phyloP scores from a whole-genome alignment of 345 rosid species.

The Eucalyptus lansdowneana region DNA sequence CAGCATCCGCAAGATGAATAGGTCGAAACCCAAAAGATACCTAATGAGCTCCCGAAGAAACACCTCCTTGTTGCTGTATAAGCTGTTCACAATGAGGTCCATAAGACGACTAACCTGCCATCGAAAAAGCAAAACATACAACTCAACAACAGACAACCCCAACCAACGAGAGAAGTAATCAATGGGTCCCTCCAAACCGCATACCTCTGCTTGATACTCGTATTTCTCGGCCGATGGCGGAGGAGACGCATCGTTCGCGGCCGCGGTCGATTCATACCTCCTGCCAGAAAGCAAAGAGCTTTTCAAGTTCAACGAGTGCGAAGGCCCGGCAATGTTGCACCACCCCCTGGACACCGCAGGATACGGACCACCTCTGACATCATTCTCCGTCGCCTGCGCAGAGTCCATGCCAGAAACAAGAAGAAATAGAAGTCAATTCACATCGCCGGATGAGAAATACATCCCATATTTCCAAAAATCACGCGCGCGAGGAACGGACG shows the following conservation, averaged over 20 bases:
- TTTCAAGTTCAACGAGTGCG: constrained; percentile 12
- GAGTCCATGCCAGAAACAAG: background rate
- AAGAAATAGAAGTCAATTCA: background rate
- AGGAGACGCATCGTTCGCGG: constrained; percentile 50
- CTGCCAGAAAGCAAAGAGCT: constrained; percentile 22
- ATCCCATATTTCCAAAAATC: background rate
- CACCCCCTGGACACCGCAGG: constrained; percentile 34
- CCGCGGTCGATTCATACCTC: constrained; percentile 56
- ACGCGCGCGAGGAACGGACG: background rate
- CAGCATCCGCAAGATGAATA: background rate
- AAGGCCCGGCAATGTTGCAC: background rate
- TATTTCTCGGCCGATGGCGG: constrained; percentile 52
- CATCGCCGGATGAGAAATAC: background rate
- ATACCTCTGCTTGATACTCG: constrained; percentile 96
- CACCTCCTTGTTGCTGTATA: constrained; percentile 96
- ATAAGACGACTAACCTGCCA: constrained; percentile 94
- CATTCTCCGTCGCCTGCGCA: constrained; percentile 32
- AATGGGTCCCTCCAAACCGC: background rate
- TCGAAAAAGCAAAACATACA: background rate
- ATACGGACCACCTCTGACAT: constrained; percentile 35
- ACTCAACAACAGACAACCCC: background rate
- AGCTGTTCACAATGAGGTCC: constrained; percentile 95
- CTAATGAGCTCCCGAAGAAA: constrained; percentile 95
- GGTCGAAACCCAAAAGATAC: constrained; percentile 9
- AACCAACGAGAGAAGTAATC: background rate